Conservation (phyloP, 1,139 yeast genomes). For the Pichia sp. region DNA sequence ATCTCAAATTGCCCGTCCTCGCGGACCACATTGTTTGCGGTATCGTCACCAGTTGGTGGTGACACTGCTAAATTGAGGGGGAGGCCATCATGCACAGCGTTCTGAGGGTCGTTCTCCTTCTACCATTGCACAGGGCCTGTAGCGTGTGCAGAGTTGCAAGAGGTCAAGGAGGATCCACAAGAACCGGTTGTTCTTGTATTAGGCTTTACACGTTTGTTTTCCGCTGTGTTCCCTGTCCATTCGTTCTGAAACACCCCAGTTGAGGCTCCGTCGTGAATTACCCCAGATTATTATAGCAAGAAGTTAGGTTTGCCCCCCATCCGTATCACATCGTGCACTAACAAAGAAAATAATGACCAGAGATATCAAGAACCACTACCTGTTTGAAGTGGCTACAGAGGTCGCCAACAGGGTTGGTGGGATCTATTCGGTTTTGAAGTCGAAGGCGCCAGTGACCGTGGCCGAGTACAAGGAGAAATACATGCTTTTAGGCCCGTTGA, state of each 20-base stretch:
- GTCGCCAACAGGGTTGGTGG: conserved; percentile 98
- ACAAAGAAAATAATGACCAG: conserved; percentile 47
- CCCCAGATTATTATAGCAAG: conserved; percentile 7
- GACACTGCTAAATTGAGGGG: not conserved
- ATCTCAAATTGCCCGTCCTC: not conserved
- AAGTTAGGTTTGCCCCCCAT: not conserved
- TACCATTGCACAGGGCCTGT: not conserved
- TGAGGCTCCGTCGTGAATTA: not conserved
- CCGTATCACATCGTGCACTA: too few species aligned
- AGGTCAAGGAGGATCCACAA: not conserved
- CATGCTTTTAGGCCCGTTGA: conserved; percentile 81
- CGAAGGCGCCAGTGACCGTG: conserved; percentile 94
- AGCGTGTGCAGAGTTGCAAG: not conserved
- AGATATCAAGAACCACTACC: conserved; percentile 75
- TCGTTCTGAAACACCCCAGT: not conserved
- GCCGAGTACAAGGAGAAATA: conserved; percentile 90
- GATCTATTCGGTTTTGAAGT: conserved; percentile 90
- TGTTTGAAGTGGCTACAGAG: conserved; percentile 95
- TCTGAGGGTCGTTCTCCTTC: not conserved
- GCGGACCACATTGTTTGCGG: not conserved
- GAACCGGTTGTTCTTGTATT: not conserved
- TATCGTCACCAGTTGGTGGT: not conserved
- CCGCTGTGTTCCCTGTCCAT: not conserved
- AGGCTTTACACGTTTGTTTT: not conserved
- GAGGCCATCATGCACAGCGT: not conserved